Evolutionary conservation across 2,329 filamentous ascomycete species (phyloP).

Genomic region (Calcarisporium arbuscula): DNA sequence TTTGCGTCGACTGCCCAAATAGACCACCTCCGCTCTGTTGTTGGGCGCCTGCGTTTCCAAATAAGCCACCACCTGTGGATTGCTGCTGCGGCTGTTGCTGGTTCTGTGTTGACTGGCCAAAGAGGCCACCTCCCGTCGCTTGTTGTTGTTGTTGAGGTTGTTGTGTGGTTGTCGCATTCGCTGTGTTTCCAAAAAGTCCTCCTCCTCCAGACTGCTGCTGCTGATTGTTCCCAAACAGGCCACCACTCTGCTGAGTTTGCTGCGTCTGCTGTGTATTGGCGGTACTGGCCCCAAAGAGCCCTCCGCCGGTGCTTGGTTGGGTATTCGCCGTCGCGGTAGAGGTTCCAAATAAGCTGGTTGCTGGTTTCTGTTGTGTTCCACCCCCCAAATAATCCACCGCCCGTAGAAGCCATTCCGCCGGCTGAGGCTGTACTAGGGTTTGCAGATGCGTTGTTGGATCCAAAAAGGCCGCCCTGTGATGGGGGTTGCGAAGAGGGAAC

Average conservation of each 20-base stretch:
- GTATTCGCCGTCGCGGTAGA: slow-evolving; percentile 16
- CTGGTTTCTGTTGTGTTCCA: slow-evolving; percentile 18
- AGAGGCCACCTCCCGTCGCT: slow-evolving; percentile 16
- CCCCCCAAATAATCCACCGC: slow-evolving; percentile 31
- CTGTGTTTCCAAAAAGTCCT: slow-evolving; percentile 25
- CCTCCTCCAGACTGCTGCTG: slow-evolving; percentile 19
- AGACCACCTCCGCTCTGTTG: slow-evolving; percentile 19
- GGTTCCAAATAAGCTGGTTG: slow-evolving; percentile 24
- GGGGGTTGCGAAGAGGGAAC: slow-evolving; percentile 24
- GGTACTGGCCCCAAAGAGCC: slow-evolving; percentile 14
- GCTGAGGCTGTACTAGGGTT: slow-evolving; percentile 20
- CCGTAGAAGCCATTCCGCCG: slow-evolving; percentile 27
- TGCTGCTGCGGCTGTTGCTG: slow-evolving; percentile 18
- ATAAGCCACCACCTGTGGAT: too few species aligned
- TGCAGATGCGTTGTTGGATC: slow-evolving; percentile 20
- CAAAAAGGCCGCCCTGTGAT: slow-evolving; percentile 30
- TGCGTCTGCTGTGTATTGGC: slow-evolving; percentile 9
- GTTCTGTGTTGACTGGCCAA: slow-evolving; percentile 15
- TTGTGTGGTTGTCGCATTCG: slow-evolving; percentile 15
- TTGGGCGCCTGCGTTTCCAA: too few species aligned
- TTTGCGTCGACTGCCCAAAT: slow-evolving; percentile 19
- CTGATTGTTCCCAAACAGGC: slow-evolving; percentile 27
- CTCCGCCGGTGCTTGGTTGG: slow-evolving; percentile 12
- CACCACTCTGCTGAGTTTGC: slow-evolving; percentile 13
- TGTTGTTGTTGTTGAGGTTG: slow-evolving; percentile 12